phyloP scores from a whole-genome alignment of 2,329 filamentous ascomycete genomes.

The Cladosporium austrohemisphaericum region DNA sequence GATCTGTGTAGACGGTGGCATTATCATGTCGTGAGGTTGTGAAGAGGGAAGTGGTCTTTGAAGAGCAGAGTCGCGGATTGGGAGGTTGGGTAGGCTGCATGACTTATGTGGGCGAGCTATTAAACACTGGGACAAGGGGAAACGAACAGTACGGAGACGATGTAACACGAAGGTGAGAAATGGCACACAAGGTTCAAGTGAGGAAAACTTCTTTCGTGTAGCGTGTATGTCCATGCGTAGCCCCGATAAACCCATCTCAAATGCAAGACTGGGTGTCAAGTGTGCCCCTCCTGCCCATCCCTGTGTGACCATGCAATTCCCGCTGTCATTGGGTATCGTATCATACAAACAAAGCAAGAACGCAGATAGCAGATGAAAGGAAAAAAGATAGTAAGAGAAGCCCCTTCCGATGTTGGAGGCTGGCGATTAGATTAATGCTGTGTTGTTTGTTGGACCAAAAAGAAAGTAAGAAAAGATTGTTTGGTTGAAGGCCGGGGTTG shows the following conservation, averaged over 20 bases:
- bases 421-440: too few species aligned
- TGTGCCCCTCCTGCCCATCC: constrained; percentile 1
- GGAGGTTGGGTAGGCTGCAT: too few species aligned
- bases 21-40: constrained; percentile 2
- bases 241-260: not conserved
- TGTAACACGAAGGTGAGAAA: too few species aligned
- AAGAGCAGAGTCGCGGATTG: not conserved
- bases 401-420: too few species aligned
- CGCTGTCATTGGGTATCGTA: constrained; percentile 17
- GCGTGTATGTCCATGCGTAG: constrained; percentile 7
- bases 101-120: too few species aligned
- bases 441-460: too few species aligned
- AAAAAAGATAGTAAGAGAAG: not conserved
- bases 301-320: too few species aligned
- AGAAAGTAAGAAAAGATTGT: constrained; percentile 17
- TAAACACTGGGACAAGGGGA: not conserved
- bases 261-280: too few species aligned
- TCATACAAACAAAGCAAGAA: constrained; percentile 15
- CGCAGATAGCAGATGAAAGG: not conserved
- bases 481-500: not conserved
- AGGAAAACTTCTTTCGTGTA: not conserved
- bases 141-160: too few species aligned
- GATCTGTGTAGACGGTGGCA: constrained; percentile 11
- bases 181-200: too few species aligned
- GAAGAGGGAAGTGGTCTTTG: not conserved